Evolutionary conservation across 306 rosid genomes (phyloP).

Genomic region (Sophora flavescens): DNA sequence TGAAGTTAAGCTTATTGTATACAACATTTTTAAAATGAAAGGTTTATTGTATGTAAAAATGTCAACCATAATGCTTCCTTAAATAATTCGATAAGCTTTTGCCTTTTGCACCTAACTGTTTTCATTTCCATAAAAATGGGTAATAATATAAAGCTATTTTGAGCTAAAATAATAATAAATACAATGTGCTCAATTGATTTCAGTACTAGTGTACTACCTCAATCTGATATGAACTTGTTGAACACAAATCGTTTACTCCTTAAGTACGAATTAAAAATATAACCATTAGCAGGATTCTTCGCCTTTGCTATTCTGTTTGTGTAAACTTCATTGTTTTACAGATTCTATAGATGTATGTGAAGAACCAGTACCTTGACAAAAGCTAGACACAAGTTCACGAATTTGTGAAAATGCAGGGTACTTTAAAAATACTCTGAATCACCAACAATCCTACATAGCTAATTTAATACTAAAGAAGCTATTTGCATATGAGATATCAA

Average conservation of each 20-base stretch:
- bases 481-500: slow-evolving; percentile 3
- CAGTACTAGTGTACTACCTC: background rate
- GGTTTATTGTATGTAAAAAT: slow-evolving; percentile 18
- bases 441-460: background rate
- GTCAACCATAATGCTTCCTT: slow-evolving; percentile 8
- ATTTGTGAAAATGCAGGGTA: slow-evolving; percentile 25
- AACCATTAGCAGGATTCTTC: slow-evolving; percentile 23
- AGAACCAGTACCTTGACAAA: slow-evolving; percentile 12
- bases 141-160: slow-evolving; percentile 4
- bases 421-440: slow-evolving; percentile 9
- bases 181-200: slow-evolving; percentile 31
- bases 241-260: slow-evolving; percentile 32
- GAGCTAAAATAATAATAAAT: background rate
- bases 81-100: slow-evolving; percentile 1
- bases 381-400: background rate
- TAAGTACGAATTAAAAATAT: slow-evolving; percentile 18
- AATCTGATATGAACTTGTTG: slow-evolving; percentile 1
- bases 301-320: slow-evolving; percentile 11
- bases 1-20: slow-evolving; percentile 14
- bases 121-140: slow-evolving; percentile 17
- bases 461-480: slow-evolving; percentile 9
- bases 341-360: slow-evolving; percentile 9
- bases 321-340: background rate
- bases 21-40: background rate
- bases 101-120: slow-evolving; percentile 9